Base-by-base conservation (phyloP, 176 grass and related monocot genomes). In the Melocanna baccifera region DNA sequence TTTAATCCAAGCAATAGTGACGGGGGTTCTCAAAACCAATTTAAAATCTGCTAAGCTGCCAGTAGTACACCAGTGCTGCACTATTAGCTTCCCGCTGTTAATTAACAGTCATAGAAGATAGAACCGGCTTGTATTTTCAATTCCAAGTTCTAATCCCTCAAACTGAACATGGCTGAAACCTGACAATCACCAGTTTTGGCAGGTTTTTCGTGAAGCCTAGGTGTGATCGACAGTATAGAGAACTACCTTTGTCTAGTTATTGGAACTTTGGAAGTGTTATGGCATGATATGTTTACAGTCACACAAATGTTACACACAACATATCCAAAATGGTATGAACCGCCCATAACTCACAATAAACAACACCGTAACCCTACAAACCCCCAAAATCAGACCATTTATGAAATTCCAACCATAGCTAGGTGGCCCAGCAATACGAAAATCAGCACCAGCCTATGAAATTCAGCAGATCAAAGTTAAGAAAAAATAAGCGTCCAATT, bases 391-490 rank as follows among this genome's bases (percentile, higher is more conserved):
- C 25, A 69, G 23, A 70, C 8, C 14, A 53, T 28, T 15, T 73
- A 55, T 2, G 56, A 41, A 55, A 79, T 78, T 56, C 14, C 59
- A 83, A 30, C 51, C 15, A 3, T 76, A 59, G 11, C 10, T 15
- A 36, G 36, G 15, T 43, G 13, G 19, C 68, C 53, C 20, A 37
- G 18, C 48, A 81, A 75, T 80, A 86, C 7, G 19, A 69, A 16
- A 87, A 65, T 42, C 29, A 56, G 1, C 18, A 63, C 20, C 28
- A 70, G n/a, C 6, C 12, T 25, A 76, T 39, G 30, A 69, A 77
- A 29, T 64, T 62, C 8, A 70, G 64, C 26, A 88, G 4, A 53
- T 71, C 22, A 22, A 86, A 56, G 25, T 71, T 61, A 40, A 79
- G 14, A 71, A 71, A 58, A 61, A 61, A 26, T 6, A 52, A 23